Evolutionary conservation across 2,329 filamentous ascomycete genomes (phyloP).

Genomic region (Penicillium sp.): DNA sequence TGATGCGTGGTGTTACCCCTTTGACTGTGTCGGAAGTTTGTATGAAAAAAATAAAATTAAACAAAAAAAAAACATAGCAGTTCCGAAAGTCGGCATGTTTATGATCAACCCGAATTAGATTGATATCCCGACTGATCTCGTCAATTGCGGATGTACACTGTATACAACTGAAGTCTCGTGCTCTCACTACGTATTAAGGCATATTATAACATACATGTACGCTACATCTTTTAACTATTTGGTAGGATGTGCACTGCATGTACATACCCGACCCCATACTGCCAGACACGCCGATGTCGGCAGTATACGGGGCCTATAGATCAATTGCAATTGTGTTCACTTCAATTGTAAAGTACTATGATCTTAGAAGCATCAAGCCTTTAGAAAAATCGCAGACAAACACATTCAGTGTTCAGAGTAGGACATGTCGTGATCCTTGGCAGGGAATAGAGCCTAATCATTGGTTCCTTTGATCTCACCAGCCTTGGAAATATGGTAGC

Average conservation of each 20-base stretch:
- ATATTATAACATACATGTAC: neutral
- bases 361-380: neutral
- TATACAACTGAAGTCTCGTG: neutral
- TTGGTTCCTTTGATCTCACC: neutral
- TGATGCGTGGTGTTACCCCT: constrained; percentile 2
- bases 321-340: neutral
- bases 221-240: neutral
- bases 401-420: neutral
- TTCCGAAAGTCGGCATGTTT: constrained; percentile 12
- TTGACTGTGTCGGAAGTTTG: neutral
- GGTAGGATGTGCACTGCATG: constrained; percentile 16
- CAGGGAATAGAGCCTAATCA: neutral
- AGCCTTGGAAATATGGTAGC: neutral
- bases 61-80: neutral
- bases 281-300: constrained; percentile 21
- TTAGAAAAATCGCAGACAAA: neutral
- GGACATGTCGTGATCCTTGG: constrained; percentile 10
- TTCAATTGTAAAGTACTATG: neutral
- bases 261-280: constrained; percentile 14
- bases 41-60: neutral
- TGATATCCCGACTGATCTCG: constrained; percentile 10
- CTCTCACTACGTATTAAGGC: neutral
- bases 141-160: constrained; percentile 1
- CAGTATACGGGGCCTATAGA: neutral
- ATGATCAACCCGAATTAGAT: constrained; percentile 2